phyloP scores from a whole-genome alignment of 371 early-diverging fungal species.

The Mortierella sp. region DNA sequence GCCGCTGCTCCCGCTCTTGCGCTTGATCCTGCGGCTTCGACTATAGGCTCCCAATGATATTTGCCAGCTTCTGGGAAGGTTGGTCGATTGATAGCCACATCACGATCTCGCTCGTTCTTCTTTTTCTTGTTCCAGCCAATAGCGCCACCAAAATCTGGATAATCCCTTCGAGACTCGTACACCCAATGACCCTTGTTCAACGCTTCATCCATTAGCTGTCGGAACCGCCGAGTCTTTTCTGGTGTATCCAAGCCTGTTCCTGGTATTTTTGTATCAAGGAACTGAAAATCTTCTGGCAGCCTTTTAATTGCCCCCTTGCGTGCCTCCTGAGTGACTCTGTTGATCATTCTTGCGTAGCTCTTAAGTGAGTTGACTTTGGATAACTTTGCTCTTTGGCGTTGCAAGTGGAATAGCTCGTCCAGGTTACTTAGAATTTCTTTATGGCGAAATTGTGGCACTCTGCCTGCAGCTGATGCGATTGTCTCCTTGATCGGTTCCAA shows the following conservation, averaged over 20 bases:
- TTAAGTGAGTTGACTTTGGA: background rate
- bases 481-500: background rate
- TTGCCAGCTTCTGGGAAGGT: slow-evolving; percentile 55
- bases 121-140: slow-evolving; percentile 52
- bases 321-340: background rate
- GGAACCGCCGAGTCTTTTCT: slow-evolving; percentile 35
- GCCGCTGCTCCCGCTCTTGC: background rate
- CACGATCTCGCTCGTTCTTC: slow-evolving; percentile 44
- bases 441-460: background rate
- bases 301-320: background rate
- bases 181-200: slow-evolving; percentile 52
- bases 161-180: slow-evolving; percentile 38
- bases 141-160: slow-evolving; percentile 52
- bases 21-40: background rate
- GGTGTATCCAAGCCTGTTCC: slow-evolving; percentile 29
- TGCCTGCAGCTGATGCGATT: background rate
- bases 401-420: background rate
- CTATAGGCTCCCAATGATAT: slow-evolving; percentile 44
- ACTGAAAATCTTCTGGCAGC: slow-evolving; percentile 10
- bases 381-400: slow-evolving; percentile 10
- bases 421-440: slow-evolving; percentile 3
- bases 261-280: slow-evolving; percentile 17
- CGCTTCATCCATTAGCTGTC: slow-evolving; percentile 45
- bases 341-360: slow-evolving; percentile 6
- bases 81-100: slow-evolving; percentile 44